Percentiles rank a stretch among this genome's conserved stretches.
Evolutionary conservation across 768 basidiomycete species (phyloP).

Genomic region (Leucosporidium creatinivorum): DNA sequence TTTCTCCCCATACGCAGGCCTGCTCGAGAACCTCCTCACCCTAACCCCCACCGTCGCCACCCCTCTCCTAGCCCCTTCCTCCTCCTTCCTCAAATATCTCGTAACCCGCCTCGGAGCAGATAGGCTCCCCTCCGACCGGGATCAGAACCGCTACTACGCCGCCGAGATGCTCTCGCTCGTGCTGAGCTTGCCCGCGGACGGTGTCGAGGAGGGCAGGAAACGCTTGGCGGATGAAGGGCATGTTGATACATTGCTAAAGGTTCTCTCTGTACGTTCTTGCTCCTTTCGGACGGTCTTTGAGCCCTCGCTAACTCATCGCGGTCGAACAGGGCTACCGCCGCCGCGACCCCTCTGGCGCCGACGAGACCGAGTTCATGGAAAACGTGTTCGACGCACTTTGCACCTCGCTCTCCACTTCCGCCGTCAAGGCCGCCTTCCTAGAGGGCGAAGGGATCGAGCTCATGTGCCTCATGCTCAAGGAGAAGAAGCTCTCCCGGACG

Average conservation of each 20-base stretch:
- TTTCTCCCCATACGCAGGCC: conserved; percentile 48
- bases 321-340: conserved; percentile 24
- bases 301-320: background rate
- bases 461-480: conserved; percentile 99
- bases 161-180: conserved; percentile 89
- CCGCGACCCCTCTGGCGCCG: conserved; percentile 45
- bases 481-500: conserved; percentile 13
- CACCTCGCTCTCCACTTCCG: conserved; percentile 53
- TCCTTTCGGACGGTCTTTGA: background rate
- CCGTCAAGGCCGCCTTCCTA: conserved; percentile 71
- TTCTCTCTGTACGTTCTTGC: conserved; percentile 10
- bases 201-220: conserved; percentile 51
- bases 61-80: conserved; percentile 59
- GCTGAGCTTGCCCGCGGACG: conserved; percentile 42
- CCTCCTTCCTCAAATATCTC: conserved; percentile 69
- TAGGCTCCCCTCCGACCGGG: conserved; percentile 46
- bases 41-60: conserved; percentile 71
- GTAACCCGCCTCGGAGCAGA: conserved; percentile 65
- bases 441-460: conserved; percentile 88
- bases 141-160: conserved; percentile 87
- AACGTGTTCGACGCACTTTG: conserved; percentile 88
- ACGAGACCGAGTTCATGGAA: conserved; percentile 97
- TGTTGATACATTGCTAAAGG: conserved; percentile 22
- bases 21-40: conserved; percentile 86
- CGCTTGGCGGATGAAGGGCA: conserved; percentile 48